Conservation (phyloP, 23 red algal genomes). For the Porphyridium purpureum region DNA sequence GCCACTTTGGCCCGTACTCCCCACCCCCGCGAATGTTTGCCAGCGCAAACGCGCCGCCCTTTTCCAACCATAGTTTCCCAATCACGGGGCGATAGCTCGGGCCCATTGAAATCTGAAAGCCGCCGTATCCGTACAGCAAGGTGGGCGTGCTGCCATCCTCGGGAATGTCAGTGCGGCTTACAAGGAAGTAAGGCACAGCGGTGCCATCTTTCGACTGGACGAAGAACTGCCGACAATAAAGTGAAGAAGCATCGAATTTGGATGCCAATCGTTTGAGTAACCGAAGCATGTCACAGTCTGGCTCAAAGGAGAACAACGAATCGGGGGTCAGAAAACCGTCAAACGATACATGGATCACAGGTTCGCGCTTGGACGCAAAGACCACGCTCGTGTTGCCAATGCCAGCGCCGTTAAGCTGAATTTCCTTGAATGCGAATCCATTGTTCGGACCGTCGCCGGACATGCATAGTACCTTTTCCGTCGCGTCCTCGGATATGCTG, state of each 20-base stretch:
- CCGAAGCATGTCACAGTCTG: not conserved
- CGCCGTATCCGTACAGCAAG: slow-evolving; percentile 60
- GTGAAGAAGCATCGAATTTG: not conserved
- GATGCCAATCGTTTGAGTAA: not conserved
- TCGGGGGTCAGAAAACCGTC: too few relatives aligned
- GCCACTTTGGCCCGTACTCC: slow-evolving; percentile 63
- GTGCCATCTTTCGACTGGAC: slow-evolving; percentile 1
- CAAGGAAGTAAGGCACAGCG: not conserved
- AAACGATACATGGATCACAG: too few relatives aligned
- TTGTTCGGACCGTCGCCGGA: too few relatives aligned
- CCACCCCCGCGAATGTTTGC: slow-evolving; percentile 54
- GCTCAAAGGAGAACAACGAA: too few relatives aligned
- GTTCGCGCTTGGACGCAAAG: too few relatives aligned
- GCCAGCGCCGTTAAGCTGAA: too few relatives aligned
- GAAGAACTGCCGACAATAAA: slow-evolving; percentile 1
- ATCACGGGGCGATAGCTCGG: slow-evolving; percentile 27
- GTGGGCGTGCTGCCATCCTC: slow-evolving; percentile 6
- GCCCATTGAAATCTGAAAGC: slow-evolving; percentile 50
- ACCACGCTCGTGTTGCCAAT: too few relatives aligned
- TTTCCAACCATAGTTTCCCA: slow-evolving; percentile 32
- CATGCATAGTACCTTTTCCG: too few relatives aligned
- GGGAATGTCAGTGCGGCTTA: not conserved
- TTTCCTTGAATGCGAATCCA: too few relatives aligned
- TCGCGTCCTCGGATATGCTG: too few relatives aligned
- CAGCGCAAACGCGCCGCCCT: slow-evolving; percentile 23